Conservation (phyloP, 2,329 filamentous ascomycete genomes). For the Xylaria digitata region DNA sequence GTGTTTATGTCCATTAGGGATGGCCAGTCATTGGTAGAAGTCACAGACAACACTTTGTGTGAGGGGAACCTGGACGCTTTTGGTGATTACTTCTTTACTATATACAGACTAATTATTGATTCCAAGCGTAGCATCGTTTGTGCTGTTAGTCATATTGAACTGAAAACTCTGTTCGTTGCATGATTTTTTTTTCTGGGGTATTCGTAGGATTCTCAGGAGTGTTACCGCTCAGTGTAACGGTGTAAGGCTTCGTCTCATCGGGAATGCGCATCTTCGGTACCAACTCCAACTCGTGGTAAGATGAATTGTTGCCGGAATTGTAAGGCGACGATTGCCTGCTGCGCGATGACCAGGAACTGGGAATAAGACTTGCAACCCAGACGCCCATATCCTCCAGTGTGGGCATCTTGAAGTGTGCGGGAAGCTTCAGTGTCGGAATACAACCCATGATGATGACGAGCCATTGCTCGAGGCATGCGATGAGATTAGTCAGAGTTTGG, state of each 20-base stretch:
- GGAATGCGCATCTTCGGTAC: neutral
- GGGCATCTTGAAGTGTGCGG: constrained; percentile 11
- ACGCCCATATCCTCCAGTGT: neutral
- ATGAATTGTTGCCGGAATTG: constrained; percentile 1
- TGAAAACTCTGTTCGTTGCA: constrained; percentile 7
- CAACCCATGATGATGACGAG: constrained; percentile 30
- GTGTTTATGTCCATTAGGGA: too few species aligned
- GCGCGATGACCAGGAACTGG: constrained; percentile 3
- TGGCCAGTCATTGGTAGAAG: too few species aligned
- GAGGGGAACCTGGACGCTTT: too few species aligned
- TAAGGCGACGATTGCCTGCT: constrained; percentile 1
- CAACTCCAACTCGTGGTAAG: constrained; percentile 3
- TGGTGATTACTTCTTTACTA: too few species aligned
- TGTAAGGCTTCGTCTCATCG: neutral
- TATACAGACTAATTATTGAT: too few species aligned
- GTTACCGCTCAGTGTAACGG: neutral
- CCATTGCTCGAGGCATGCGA: constrained; percentile 8
- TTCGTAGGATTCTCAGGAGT: neutral
- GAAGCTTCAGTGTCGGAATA: constrained; percentile 10
- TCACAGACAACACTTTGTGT: too few species aligned
- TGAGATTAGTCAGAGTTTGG: neutral
- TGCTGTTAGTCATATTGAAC: neutral
- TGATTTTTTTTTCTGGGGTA: neutral
- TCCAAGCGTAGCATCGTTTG: too few species aligned
- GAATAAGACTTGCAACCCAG: neutral